These are phyloP conservation scores for Xylaria flabelliformis DNA, from an alignment of 495 filamentous ascomycete genomes.

Conservation along the genomic window DNA sequence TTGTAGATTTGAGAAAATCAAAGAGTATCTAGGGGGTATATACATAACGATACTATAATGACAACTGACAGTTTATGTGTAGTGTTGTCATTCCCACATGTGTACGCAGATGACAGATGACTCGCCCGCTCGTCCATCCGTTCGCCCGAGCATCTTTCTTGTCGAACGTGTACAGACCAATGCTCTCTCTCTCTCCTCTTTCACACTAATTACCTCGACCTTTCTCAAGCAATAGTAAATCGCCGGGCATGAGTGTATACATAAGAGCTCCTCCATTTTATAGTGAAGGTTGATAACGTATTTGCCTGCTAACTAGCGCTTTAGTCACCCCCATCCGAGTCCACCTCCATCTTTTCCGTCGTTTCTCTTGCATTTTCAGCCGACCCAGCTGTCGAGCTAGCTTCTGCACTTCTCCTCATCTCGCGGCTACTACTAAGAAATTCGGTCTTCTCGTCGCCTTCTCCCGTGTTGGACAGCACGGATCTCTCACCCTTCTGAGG, in stretches of 20 bases:
- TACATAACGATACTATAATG: background rate
- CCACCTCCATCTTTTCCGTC: constrained; percentile 26
- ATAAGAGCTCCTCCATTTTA: background rate
- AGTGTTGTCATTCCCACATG: background rate
- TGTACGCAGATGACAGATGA: background rate
- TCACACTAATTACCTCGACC: background rate
- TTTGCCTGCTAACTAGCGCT: background rate
- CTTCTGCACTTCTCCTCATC: constrained; percentile 6
- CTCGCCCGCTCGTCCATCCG: background rate
- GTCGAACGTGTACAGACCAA: background rate
- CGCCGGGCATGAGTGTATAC: background rate
- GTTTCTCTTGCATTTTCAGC: constrained; percentile 22
- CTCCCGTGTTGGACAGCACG: constrained; percentile 66
- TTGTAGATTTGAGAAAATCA: constrained; percentile 9
- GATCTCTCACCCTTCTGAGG: constrained; percentile 52
- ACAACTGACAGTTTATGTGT: background rate
- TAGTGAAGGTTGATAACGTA: background rate
- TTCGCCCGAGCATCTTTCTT: background rate
- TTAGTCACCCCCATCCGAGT: constrained; percentile 21
- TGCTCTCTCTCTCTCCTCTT: background rate
- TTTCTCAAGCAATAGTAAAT: background rate
- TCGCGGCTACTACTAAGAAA: background rate
- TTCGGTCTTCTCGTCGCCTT: constrained; percentile 51
- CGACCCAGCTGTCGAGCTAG: constrained; percentile 17
- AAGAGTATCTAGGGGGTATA: constrained; percentile 21